phyloP scores from a whole-genome alignment of 371 early-diverging fungal species.

The Mucor mucedo region DNA sequence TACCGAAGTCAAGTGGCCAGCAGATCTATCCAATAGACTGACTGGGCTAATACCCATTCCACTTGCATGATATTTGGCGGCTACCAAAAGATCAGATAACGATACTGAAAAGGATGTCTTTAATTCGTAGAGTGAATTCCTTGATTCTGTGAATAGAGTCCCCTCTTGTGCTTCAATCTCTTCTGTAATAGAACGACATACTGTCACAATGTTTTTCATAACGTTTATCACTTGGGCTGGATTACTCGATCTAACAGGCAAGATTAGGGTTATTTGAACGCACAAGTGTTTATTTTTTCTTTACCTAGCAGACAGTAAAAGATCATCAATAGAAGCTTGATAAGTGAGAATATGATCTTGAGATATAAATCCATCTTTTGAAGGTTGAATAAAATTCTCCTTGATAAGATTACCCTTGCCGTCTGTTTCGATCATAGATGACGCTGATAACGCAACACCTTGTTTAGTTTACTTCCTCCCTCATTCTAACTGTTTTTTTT shows the following conservation, averaged over 20 bases:
- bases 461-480: not conserved
- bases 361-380: conserved; percentile 66
- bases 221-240: conserved; percentile 77
- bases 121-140: conserved; percentile 40
- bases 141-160: conserved; percentile 18
- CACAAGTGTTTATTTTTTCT: not conserved
- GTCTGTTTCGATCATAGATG: conserved; percentile 16
- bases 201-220: conserved; percentile 82
- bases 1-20: conserved; percentile 74
- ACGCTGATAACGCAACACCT: conserved; percentile 2
- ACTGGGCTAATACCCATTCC: conserved; percentile 70
- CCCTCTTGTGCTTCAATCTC: conserved; percentile 62
- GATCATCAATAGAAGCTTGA: conserved; percentile 79
- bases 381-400: conserved; percentile 49
- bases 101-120: conserved; percentile 68
- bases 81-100: conserved; percentile 70
- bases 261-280: not conserved
- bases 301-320: conserved; percentile 70
- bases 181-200: conserved; percentile 82
- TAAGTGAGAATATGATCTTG: conserved; percentile 72
- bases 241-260: conserved; percentile 54
- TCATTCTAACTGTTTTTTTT: not conserved
- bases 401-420: conserved; percentile 38
- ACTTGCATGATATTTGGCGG: conserved; percentile 83
- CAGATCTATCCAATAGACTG: conserved; percentile 78